phyloP scores from a whole-genome alignment of 2,329 filamentous ascomycete species.

The Paecilomyces variotii region DNA sequence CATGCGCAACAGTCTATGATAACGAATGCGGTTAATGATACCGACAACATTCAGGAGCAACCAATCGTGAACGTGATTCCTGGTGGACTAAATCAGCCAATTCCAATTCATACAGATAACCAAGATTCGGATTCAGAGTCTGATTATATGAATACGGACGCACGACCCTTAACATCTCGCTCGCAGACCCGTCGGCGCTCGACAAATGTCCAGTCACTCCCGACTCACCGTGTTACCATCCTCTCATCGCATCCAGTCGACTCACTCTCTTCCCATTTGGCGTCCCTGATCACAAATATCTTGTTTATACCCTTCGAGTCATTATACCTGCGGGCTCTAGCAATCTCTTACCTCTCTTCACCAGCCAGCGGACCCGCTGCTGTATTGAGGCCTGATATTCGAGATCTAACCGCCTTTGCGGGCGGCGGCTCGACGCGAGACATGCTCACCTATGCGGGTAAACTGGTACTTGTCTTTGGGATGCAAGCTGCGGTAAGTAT shows the following conservation, averaged over 20 bases:
- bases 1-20: conserved; percentile 4
- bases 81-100: conserved; percentile 23
- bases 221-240: conserved; percentile 33
- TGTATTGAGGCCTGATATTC: conserved; percentile 20
- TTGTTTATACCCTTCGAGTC: conserved; percentile 35
- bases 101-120: conserved; percentile 12
- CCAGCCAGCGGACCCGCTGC: conserved; percentile 7
- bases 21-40: conserved; percentile 5
- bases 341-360: conserved; percentile 27
- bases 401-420: conserved; percentile 24
- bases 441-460: conserved; percentile 26
- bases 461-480: conserved; percentile 28
- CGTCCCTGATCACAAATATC: conserved; percentile 28
- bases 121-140: conserved; percentile 9
- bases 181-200: conserved; percentile 10
- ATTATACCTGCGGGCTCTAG: conserved; percentile 32
- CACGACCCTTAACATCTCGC: conserved; percentile 10
- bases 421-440: conserved; percentile 24
- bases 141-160: neutral
- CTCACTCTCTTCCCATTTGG: conserved; percentile 34
- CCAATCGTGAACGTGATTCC: conserved; percentile 17
- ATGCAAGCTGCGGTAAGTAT: conserved; percentile 30
- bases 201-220: conserved; percentile 6
- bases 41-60: conserved; percentile 3
- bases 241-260: conserved; percentile 36